Conservation (phyloP, 108 stramenopile species). For the Schizochytrium sp. region DNA sequence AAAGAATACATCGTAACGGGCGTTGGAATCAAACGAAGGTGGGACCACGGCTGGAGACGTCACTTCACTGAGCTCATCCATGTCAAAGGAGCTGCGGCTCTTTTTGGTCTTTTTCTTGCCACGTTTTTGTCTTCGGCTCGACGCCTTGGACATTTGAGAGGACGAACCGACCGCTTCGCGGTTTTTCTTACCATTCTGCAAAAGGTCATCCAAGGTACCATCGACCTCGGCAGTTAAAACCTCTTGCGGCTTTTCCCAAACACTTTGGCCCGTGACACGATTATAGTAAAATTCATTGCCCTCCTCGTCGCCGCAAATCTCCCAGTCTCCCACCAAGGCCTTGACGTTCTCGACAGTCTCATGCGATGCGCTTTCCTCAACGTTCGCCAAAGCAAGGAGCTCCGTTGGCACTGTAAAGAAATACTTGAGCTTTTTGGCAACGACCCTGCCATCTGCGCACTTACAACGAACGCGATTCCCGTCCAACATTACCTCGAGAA, state of each 20-base stretch:
- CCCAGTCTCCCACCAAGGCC: background rate
- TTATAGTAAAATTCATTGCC: background rate
- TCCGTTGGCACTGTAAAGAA: background rate
- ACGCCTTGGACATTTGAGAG: too few species aligned
- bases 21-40: too few species aligned
- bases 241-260: background rate
- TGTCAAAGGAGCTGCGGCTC: too few species aligned
- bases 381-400: background rate
- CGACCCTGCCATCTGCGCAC: background rate
- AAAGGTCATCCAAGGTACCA: background rate
- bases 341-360: background rate
- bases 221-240: background rate
- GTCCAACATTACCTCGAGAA: background rate
- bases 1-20: too few species aligned
- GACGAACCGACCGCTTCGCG: too few species aligned
- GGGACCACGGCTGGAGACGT: too few species aligned
- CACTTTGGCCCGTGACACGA: background rate
- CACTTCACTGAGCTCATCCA: too few species aligned
- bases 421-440: background rate
- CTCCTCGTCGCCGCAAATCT: background rate
- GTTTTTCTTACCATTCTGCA: too few species aligned
- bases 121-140: too few species aligned
- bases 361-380: background rate
- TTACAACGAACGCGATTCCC: background rate
- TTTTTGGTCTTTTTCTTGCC: too few species aligned